Evolutionary conservation across 1,284 basidiomycete species (phyloP).

Genomic region (Violaceomyces palustris): DNA sequence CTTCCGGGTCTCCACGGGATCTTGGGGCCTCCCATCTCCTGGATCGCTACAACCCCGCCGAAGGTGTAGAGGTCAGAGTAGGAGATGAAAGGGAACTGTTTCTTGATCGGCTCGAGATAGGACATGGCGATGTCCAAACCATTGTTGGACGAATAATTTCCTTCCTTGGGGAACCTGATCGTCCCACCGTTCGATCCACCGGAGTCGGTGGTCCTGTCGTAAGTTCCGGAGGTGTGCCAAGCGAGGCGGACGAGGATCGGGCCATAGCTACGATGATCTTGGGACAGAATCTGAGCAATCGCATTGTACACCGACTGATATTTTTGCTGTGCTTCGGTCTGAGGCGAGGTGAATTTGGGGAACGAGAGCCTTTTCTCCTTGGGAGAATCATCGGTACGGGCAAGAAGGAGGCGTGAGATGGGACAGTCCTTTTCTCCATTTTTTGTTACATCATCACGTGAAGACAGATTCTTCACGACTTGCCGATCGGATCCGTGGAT

Average conservation of each 20-base stretch:
- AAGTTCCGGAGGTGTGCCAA: slow-evolving; percentile 76
- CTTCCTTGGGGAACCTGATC: slow-evolving; percentile 51
- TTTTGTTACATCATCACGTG: too few species aligned
- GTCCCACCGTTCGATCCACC: slow-evolving; percentile 63
- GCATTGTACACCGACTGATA: slow-evolving; percentile 51
- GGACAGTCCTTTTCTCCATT: too few species aligned
- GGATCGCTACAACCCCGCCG: slow-evolving; percentile 61
- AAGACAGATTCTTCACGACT: too few species aligned
- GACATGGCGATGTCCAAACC: slow-evolving; percentile 77
- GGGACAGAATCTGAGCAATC: slow-evolving; percentile 43
- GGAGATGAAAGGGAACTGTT: slow-evolving; percentile 53
- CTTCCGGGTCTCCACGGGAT: slow-evolving; percentile 55
- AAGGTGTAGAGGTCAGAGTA: slow-evolving; percentile 54
- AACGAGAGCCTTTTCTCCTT: too few species aligned
- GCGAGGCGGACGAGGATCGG: slow-evolving; percentile 80
- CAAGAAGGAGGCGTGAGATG: too few species aligned
- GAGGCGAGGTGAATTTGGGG: too few species aligned
- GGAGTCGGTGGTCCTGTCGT: slow-evolving; percentile 67
- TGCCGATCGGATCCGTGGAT: too few species aligned
- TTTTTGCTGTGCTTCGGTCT: too few species aligned
- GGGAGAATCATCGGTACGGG: too few species aligned
- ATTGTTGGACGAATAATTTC: slow-evolving; percentile 78
- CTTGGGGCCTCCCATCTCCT: slow-evolving; percentile 58
- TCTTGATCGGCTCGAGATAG: slow-evolving; percentile 81
- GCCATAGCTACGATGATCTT: slow-evolving; percentile 37